These are phyloP conservation scores for Phytopythium oedochilum DNA, from an alignment of 352 stramenopile genomes.

Conservation along the genomic window DNA sequence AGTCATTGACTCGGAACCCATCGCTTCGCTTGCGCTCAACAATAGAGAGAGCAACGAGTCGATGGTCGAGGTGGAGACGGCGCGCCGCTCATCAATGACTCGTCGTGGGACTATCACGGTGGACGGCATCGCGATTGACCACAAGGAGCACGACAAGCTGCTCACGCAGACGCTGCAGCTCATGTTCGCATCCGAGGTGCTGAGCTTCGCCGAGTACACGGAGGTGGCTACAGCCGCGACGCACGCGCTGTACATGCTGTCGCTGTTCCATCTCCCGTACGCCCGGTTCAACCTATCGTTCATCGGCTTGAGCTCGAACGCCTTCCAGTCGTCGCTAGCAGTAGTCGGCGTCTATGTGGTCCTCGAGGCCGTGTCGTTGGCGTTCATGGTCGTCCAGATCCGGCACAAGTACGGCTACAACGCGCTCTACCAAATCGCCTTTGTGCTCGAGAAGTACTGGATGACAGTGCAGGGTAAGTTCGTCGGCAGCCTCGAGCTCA, in stretches of 20 bases:
- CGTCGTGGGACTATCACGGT: conserved; percentile 2
- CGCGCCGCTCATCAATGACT: neutral
- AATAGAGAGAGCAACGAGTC: neutral
- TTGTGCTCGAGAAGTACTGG: conserved; percentile 30
- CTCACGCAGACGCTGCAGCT: conserved; percentile 18
- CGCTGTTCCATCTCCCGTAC: conserved; percentile 12
- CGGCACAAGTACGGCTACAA: conserved; percentile 20
- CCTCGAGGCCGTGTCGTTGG: conserved; percentile 12
- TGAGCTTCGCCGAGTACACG: conserved; percentile 25
- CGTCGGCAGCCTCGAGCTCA: conserved; percentile 15
- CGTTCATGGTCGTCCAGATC: conserved; percentile 14
- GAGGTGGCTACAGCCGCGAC: conserved; percentile 18
- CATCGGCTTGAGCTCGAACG: conserved; percentile 5
- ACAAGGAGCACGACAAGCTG: conserved; percentile 14
- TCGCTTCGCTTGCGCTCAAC: neutral
- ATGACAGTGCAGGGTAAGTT: conserved; percentile 20
- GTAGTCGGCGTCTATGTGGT: conserved; percentile 7
- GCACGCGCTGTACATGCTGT: conserved; percentile 21
- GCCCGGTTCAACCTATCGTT: conserved; percentile 16
- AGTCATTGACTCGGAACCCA: neutral
- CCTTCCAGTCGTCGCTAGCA: conserved; percentile 4
- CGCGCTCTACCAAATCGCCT: conserved; percentile 21
- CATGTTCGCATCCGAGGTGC: conserved; percentile 20
- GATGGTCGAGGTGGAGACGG: neutral
- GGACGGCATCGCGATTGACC: conserved; percentile 11